Evolutionary conservation across 176 grass and related monocot species (phyloP).

Genomic region (Musa acuminata): DNA sequence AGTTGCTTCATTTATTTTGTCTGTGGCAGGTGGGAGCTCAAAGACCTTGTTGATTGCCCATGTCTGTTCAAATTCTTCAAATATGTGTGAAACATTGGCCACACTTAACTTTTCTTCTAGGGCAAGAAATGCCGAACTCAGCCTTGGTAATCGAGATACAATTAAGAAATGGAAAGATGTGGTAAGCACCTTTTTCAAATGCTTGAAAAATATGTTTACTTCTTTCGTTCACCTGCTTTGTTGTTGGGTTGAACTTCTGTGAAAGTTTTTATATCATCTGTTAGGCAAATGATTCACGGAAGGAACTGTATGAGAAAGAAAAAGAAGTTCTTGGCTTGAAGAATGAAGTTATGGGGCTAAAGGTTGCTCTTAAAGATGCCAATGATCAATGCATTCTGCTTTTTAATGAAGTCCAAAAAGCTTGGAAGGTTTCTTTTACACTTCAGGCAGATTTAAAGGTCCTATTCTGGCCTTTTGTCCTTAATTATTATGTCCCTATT

Average conservation of each 20-base stretch:
- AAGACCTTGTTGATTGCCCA: slow-evolving; percentile 89
- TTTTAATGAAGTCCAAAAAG: slow-evolving; percentile 89
- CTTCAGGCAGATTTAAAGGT: slow-evolving; percentile 91
- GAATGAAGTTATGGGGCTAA: slow-evolving; percentile 66
- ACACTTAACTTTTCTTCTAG: slow-evolving; percentile 83
- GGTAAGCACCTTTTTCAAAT: slow-evolving; percentile 41
- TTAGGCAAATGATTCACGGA: slow-evolving; percentile 97
- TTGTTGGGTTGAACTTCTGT: neutral
- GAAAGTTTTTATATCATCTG: slow-evolving; percentile 30
- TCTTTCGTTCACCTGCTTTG: neutral
- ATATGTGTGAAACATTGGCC: slow-evolving; percentile 80
- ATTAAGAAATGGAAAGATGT: slow-evolving; percentile 99
- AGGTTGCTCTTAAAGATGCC: slow-evolving; percentile 73
- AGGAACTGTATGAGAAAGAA: slow-evolving; percentile 88
- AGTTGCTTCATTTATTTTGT: slow-evolving; percentile 11
- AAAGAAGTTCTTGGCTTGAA: slow-evolving; percentile 71
- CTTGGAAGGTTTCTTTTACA: slow-evolving; percentile 82
- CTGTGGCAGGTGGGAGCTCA: slow-evolving; percentile 58
- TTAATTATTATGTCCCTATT: neutral
- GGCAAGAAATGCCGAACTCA: slow-evolving; percentile 92
- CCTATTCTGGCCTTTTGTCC: slow-evolving; percentile 5
- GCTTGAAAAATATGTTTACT: slow-evolving; percentile 6
- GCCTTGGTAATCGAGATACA: slow-evolving; percentile 97
- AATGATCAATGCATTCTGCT: slow-evolving; percentile 76
- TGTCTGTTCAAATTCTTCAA: slow-evolving; percentile 79